A percentile compares a stretch with the other conserved stretches of the same genome.
phyloP scores from a whole-genome alignment of 805 yeast genomes.

The Metschnikowia cubensis region DNA sequence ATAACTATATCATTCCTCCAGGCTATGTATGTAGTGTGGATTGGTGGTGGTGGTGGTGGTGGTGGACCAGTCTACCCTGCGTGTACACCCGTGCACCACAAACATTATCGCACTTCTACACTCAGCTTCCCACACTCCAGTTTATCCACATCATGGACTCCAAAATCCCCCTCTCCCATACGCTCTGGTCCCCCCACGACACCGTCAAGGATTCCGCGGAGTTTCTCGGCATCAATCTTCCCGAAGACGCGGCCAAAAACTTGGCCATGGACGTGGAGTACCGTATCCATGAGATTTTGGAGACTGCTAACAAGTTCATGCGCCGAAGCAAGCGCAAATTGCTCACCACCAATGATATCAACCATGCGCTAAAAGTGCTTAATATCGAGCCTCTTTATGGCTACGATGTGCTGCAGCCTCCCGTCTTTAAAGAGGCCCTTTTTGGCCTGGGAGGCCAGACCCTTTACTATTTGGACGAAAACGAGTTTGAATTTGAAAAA shows the following conservation, averaged over 20 bases:
- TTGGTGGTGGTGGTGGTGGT: too few relatives aligned
- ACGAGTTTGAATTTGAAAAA: conserved; percentile 90
- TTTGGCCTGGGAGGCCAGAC: conserved; percentile 88
- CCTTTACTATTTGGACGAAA: conserved; percentile 86
- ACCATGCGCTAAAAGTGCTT: conserved; percentile 74
- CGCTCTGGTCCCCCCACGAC: conserved; percentile 96
- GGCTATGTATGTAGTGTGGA: too few relatives aligned
- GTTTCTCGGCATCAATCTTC: conserved; percentile 74
- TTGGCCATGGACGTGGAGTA: conserved; percentile 99
- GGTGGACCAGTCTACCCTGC: too few relatives aligned
- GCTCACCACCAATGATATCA: conserved; percentile 75
- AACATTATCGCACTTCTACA: too few relatives aligned
- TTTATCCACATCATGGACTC: conserved; percentile 2
- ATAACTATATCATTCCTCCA: too few relatives aligned
- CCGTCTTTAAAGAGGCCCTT: conserved; percentile 80
- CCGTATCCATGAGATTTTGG: conserved; percentile 89
- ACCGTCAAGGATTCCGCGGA: conserved; percentile 97
- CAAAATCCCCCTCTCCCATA: conserved; percentile 69
- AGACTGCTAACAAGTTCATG: conserved; percentile 94
- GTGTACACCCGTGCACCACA: background rate
- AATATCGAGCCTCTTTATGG: conserved; percentile 95
- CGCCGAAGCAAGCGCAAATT: conserved; percentile 85
- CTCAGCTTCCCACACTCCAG: too few relatives aligned
- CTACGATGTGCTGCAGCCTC: conserved; percentile 66
- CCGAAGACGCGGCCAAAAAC: conserved; percentile 90